Evolutionary conservation across 306 rosid species (phyloP).

Genomic region (Gastrolobium villosum): DNA sequence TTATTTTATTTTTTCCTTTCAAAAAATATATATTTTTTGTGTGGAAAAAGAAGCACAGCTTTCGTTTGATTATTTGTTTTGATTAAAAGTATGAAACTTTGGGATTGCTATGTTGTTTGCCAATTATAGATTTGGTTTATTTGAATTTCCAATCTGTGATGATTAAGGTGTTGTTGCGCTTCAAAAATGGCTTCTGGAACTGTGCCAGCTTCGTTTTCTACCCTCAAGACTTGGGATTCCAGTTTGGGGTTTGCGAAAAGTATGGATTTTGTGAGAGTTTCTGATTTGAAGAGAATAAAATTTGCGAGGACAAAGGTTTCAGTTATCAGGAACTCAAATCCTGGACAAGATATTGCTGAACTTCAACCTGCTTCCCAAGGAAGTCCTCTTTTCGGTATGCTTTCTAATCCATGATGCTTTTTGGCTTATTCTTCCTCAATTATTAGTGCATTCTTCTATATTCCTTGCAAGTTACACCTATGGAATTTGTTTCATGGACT

Average conservation of each 20-base stretch:
- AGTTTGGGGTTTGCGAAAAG: conserved; percentile 77
- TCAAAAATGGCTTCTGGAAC: conserved; percentile 79
- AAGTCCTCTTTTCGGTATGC: conserved; percentile 86
- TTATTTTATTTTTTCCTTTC: not conserved
- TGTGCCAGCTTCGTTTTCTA: conserved; percentile 73
- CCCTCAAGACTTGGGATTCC: conserved; percentile 69
- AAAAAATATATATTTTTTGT: not conserved
- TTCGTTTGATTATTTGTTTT: conserved; percentile 25
- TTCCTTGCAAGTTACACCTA: no score
- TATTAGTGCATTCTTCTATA: no score
- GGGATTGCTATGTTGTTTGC: conserved; percentile 40
- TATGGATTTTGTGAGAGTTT: conserved; percentile 78
- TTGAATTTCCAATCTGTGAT: conserved; percentile 45
- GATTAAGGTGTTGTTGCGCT: conserved; percentile 49
- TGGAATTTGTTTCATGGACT: not conserved
- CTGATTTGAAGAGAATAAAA: conserved; percentile 67
- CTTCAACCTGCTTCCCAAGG: conserved; percentile 89
- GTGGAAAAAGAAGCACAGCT: not conserved
- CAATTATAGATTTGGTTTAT: conserved; percentile 28
- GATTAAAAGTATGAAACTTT: conserved; percentile 27
- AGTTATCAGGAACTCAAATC: conserved; percentile 74
- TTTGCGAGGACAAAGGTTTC: conserved; percentile 68
- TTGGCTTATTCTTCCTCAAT: no score
- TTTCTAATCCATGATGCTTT: no score
- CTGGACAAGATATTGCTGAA: conserved; percentile 79